Conservation (phyloP, 148 eudicot species). For the Chenopodium album region DNA sequence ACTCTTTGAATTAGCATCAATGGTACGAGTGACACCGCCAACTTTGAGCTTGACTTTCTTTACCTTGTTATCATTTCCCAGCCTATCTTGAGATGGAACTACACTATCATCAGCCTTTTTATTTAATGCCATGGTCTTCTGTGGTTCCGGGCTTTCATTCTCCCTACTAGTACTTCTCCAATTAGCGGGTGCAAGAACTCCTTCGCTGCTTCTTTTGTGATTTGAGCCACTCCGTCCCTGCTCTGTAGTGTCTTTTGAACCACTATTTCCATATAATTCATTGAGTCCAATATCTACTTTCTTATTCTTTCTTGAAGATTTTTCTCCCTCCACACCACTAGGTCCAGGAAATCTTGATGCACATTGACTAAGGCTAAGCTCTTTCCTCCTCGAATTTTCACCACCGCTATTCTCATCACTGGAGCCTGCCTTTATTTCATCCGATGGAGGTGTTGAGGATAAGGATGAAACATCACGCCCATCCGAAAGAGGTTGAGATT, state of each 20-base stretch:
- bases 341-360: constrained; percentile 39
- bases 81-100: constrained; percentile 36
- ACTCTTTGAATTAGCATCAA: constrained; percentile 57
- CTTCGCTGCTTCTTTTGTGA: constrained; percentile 39
- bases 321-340: constrained; percentile 44
- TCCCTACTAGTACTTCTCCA: constrained; percentile 35
- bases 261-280: constrained; percentile 37
- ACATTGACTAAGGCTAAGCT: constrained; percentile 72
- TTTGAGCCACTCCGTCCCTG: constrained; percentile 30
- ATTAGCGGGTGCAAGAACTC: constrained; percentile 37
- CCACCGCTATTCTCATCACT: constrained; percentile 64
- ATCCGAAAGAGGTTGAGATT: constrained; percentile 40
- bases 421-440: constrained; percentile 59
- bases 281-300: constrained; percentile 49
- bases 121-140: constrained; percentile 35
- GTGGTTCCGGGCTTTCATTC: constrained; percentile 43
- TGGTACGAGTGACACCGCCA: constrained; percentile 74
- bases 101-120: constrained; percentile 34
- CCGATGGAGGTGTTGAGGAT: constrained; percentile 62
- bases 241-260: constrained; percentile 18
- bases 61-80: constrained; percentile 49
- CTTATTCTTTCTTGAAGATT: constrained; percentile 38
- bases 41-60: constrained; percentile 86
- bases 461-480: constrained; percentile 46
- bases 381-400: constrained; percentile 58